Conservation (phyloP, 345 rosid genomes). For the Trapa bicornis region DNA sequence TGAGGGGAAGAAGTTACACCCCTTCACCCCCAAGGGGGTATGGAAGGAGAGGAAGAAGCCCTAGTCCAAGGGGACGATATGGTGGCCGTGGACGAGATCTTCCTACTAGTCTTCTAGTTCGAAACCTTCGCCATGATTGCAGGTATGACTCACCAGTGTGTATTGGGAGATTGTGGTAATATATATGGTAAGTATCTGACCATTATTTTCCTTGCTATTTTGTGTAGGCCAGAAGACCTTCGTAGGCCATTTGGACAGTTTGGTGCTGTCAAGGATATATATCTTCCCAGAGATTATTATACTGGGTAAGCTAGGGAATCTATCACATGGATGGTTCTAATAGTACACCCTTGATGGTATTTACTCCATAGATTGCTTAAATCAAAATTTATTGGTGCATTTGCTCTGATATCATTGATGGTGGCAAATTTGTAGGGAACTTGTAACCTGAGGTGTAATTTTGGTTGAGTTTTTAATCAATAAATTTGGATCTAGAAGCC, state of each 20-base stretch:
- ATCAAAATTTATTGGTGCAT: background rate
- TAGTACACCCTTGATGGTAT: background rate
- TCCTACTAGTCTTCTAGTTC: conserved; percentile 94
- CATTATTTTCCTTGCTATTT: background rate
- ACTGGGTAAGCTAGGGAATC: conserved; percentile 56
- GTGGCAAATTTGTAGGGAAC: background rate
- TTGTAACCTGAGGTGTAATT: background rate
- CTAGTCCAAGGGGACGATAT: conserved; percentile 75
- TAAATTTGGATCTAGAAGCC: background rate
- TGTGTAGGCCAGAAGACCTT: conserved; percentile 76
- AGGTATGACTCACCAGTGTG: conserved; percentile 28
- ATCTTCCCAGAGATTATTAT: conserved; percentile 87
- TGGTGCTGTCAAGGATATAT: conserved; percentile 80
- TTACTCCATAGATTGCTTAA: background rate
- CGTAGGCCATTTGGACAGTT: conserved; percentile 75
- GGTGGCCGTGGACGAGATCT: conserved; percentile 67
- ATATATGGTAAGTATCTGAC: background rate
- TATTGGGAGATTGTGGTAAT: background rate
- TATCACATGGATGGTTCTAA: background rate
- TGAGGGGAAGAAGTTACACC: conserved; percentile 90
- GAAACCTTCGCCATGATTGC: conserved; percentile 93
- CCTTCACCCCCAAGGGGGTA: conserved; percentile 60
- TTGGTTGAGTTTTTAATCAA: no score
- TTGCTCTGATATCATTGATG: background rate
- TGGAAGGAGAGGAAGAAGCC: conserved; percentile 70